These are phyloP conservation scores for Proteromonas lacertae DNA, from an alignment of 352 stramenopile species.

Conservation along the genomic window DNA sequence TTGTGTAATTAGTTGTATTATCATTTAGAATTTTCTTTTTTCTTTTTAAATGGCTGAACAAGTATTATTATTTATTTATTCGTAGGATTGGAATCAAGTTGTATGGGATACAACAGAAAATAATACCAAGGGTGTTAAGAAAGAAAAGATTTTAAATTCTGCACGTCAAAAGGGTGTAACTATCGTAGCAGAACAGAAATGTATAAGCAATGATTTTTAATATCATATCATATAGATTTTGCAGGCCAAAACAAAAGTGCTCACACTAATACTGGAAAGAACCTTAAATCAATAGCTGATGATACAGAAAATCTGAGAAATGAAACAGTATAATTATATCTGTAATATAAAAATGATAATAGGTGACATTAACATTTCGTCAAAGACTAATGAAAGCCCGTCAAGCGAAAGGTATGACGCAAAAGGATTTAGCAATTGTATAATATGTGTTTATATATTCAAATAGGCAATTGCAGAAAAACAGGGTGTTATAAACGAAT, in stretches of 20 bases:
- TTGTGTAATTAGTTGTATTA: too few relatives aligned
- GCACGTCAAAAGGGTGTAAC: too few relatives aligned
- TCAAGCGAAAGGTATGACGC: conserved; percentile 82
- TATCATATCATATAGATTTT: not conserved
- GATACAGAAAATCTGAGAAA: conserved; percentile 48
- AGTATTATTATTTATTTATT: too few relatives aligned
- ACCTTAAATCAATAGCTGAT: conserved; percentile 53
- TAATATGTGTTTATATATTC: conserved; percentile 1
- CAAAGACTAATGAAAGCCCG: conserved; percentile 73
- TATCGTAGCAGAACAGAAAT: too few relatives aligned
- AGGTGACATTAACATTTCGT: conserved; percentile 35
- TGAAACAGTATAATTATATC: conserved; percentile 6
- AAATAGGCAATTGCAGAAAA: conserved; percentile 70
- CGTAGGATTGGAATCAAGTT: too few relatives aligned
- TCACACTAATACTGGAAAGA: conserved; percentile 25
- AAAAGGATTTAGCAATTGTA: conserved; percentile 75
- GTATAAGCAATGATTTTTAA: too few relatives aligned
- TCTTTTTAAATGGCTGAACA: too few relatives aligned
- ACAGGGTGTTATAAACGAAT: conserved; percentile 75
- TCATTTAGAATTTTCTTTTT: too few relatives aligned
- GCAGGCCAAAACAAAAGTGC: conserved; percentile 30
- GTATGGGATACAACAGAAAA: too few relatives aligned
- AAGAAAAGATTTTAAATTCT: too few relatives aligned
- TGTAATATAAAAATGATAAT: not conserved
- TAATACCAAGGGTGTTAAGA: too few relatives aligned